A percentile compares a stretch with the other conserved stretches of the same genome.
Evolutionary conservation across 75 land plant species (phyloP).

Genomic region (Larix kaempferi): DNA sequence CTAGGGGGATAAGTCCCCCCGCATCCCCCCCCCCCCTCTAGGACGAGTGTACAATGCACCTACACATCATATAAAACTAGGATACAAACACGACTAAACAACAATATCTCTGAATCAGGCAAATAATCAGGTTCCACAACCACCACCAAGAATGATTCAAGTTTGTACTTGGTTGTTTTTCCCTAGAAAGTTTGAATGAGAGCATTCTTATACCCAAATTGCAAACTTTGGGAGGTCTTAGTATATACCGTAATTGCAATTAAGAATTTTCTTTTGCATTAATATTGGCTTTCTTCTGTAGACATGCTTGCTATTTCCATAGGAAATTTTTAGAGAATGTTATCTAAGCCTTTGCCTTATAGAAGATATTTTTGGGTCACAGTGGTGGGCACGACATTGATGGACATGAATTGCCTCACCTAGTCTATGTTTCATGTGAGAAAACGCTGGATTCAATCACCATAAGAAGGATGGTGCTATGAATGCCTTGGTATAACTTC

Average conservation of each 20-base stretch:
- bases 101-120: no score
- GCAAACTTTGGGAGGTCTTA: background rate
- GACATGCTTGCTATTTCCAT: background rate
- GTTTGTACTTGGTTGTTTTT: conserved; percentile 15
- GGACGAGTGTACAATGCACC: no score
- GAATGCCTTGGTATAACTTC: conserved; percentile 64
- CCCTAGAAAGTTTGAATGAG: background rate
- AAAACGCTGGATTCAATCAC: conserved; percentile 85
- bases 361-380: conserved; percentile 76
- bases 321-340: background rate
- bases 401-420: conserved; percentile 71
- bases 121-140: no score
- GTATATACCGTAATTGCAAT: background rate
- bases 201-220: background rate
- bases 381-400: conserved; percentile 66
- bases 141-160: conserved; percentile 89
- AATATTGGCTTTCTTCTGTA: background rate
- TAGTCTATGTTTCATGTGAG: conserved; percentile 88
- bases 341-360: background rate
- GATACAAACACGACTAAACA: no score
- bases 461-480: conserved; percentile 90
- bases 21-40: no score
- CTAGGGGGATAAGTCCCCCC: no score
- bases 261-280: background rate
- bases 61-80: no score